Percentiles rank a stretch among this genome's conserved stretches.
Conservation (phyloP, 129 eudicot genomes). For the Flaveria brownii region DNA sequence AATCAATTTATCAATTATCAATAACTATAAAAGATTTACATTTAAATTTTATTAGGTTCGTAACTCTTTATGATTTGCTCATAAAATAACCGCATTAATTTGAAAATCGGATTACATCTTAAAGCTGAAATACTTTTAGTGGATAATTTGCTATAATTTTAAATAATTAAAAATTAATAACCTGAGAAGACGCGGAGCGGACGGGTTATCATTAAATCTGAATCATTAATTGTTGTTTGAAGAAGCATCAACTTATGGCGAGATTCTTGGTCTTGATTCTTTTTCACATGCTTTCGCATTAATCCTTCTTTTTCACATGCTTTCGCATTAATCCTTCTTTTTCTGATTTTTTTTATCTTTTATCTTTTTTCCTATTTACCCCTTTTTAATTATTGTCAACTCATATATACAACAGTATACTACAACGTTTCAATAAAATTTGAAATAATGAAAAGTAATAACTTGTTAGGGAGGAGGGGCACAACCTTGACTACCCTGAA, state of each 20-base stretch:
- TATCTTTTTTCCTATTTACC: background rate
- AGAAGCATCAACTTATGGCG: conserved; percentile 35
- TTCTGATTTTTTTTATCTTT: background rate
- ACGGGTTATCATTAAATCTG: background rate
- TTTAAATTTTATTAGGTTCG: background rate
- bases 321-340: background rate
- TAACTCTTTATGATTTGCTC: background rate
- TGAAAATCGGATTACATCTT: background rate
- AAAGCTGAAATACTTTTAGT: background rate
- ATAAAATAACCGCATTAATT: background rate
- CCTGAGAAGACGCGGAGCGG: conserved; percentile 19
- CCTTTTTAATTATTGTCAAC: background rate
- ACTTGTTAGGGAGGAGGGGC: no score
- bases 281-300: conserved; percentile 29
- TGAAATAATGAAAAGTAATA: no score
- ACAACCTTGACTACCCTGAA: no score
- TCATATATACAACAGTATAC: no score
- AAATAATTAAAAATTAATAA: background rate
- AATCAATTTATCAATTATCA: no score
- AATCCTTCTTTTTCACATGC: conserved; percentile 33
- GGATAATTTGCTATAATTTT: background rate
- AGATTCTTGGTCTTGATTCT: conserved; percentile 38
- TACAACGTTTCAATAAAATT: no score
- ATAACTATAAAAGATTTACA: background rate
- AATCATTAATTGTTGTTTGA: conserved; percentile 24